Conservation (phyloP, 1,284 basidiomycete genomes). For the Tremellales sp. region DNA sequence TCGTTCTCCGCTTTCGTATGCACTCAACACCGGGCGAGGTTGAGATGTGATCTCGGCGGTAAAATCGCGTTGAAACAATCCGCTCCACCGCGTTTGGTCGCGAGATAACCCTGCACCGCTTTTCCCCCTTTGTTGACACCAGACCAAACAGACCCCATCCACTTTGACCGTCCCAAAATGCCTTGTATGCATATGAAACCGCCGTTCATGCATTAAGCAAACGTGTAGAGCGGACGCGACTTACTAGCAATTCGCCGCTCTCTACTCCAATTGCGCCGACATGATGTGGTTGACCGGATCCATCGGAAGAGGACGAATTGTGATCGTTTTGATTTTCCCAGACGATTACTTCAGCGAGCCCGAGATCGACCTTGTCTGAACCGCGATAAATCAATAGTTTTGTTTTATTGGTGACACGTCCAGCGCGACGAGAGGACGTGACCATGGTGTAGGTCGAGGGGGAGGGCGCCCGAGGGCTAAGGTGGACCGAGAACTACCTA, state of each 20-base stretch:
- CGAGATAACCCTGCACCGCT: neutral
- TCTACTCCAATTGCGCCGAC: slow-evolving; percentile 46
- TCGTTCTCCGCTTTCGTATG: neutral
- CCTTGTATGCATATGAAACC: slow-evolving; percentile 16
- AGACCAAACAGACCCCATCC: slow-evolving; percentile 6
- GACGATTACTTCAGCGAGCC: slow-evolving; percentile 72
- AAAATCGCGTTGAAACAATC: neutral
- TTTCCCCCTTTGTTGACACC: neutral
- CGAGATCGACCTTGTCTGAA: slow-evolving; percentile 68
- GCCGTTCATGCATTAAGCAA: slow-evolving; percentile 31
- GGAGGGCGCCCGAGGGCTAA: slow-evolving; percentile 11
- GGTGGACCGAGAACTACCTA: neutral
- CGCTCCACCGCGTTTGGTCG: neutral
- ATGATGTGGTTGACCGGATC: slow-evolving; percentile 28
- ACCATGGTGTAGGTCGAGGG: slow-evolving; percentile 25
- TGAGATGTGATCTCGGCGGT: neutral
- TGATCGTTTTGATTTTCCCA: slow-evolving; percentile 28
- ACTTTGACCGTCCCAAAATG: slow-evolving; percentile 11
- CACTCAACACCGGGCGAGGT: neutral
- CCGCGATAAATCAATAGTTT: slow-evolving; percentile 79
- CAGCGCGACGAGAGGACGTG: slow-evolving; percentile 41
- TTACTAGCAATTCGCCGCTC: slow-evolving; percentile 45
- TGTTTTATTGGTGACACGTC: slow-evolving; percentile 80
- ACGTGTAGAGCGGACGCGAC: slow-evolving; percentile 30
- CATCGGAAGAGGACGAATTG: slow-evolving; percentile 8